These are phyloP conservation scores for Xerocomellus amylosporus DNA, from an alignment of 768 basidiomycete species.

Conservation along the genomic window DNA sequence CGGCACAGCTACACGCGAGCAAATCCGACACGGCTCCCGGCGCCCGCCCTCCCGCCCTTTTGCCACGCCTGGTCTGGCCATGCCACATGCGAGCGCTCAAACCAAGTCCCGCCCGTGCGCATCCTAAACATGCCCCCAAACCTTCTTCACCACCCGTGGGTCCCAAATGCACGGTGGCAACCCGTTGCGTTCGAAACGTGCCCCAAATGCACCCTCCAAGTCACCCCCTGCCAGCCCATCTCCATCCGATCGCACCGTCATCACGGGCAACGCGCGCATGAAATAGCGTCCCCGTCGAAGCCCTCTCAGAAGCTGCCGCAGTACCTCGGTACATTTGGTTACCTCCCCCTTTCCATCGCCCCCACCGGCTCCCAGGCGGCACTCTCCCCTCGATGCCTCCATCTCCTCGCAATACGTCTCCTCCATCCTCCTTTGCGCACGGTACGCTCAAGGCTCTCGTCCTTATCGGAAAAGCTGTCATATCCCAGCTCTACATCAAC, in stretches of 20 bases:
- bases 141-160: no score
- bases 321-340: conserved; percentile 79
- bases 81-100: no score
- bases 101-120: no score
- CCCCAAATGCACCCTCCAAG: conserved; percentile 17
- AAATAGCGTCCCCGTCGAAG: conserved; percentile 94
- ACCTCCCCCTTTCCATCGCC: conserved; percentile 83
- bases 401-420: conserved; percentile 99
- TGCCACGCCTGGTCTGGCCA: no score
- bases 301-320: conserved; percentile 78
- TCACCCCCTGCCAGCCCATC: conserved; percentile 39
- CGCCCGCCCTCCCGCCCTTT: no score
- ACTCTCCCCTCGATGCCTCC: conserved; percentile 84
- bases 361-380: conserved; percentile 81
- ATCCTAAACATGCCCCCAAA: no score
- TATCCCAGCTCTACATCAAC: conserved; percentile 98
- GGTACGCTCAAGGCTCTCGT: conserved; percentile 86
- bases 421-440: conserved; percentile 93
- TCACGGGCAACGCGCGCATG: conserved; percentile 98
- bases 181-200: no score
- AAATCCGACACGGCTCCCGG: no score
- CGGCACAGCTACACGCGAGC: no score
- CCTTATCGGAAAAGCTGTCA: conserved; percentile 90
- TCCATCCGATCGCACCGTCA: conserved; percentile 56
- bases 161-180: no score